Conservation (phyloP, 495 filamentous ascomycete species). For the Podospora appendiculata region DNA sequence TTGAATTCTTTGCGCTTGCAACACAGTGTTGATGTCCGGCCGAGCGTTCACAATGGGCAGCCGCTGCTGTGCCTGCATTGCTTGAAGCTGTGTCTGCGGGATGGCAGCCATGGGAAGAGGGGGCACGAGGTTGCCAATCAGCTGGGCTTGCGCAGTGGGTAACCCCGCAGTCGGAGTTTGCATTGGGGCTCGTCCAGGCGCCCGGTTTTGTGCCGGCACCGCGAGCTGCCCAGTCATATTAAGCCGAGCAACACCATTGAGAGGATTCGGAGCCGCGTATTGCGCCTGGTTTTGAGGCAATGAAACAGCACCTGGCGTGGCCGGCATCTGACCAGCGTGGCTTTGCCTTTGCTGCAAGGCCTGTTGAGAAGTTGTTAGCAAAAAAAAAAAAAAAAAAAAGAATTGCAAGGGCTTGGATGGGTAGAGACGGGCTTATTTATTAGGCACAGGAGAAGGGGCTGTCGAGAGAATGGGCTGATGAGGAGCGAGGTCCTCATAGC, state of each 20-base stretch:
- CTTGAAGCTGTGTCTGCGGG: constrained; percentile 63
- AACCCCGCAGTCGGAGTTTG: constrained; percentile 34
- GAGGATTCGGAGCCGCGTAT: constrained; percentile 29
- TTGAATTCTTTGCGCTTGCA: constrained; percentile 55
- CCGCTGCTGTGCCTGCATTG: constrained; percentile 50
- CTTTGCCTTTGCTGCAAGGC: constrained; percentile 27
- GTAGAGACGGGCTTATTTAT: too few species aligned
- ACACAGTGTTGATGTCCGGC: constrained; percentile 45
- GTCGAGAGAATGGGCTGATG: too few species aligned
- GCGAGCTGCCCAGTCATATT: constrained; percentile 29
- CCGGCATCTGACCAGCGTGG: constrained; percentile 32
- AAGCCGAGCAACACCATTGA: constrained; percentile 27
- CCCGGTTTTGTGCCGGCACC: constrained; percentile 23
- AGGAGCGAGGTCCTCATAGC: too few species aligned
- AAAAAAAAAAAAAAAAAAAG: constrained; percentile 2
- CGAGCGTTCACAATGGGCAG: constrained; percentile 60
- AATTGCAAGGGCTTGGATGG: background rate
- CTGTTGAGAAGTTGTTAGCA: constrained; percentile 14
- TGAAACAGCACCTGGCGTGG: constrained; percentile 29
- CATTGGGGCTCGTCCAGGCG: constrained; percentile 32
- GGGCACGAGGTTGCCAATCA: constrained; percentile 41
- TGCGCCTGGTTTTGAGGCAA: constrained; percentile 26
- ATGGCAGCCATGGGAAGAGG: constrained; percentile 60
- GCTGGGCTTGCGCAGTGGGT: constrained; percentile 29
- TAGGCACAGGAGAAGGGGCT: too few species aligned